Conservation (phyloP, 805 yeast species). For the Starmera quercuum region DNA sequence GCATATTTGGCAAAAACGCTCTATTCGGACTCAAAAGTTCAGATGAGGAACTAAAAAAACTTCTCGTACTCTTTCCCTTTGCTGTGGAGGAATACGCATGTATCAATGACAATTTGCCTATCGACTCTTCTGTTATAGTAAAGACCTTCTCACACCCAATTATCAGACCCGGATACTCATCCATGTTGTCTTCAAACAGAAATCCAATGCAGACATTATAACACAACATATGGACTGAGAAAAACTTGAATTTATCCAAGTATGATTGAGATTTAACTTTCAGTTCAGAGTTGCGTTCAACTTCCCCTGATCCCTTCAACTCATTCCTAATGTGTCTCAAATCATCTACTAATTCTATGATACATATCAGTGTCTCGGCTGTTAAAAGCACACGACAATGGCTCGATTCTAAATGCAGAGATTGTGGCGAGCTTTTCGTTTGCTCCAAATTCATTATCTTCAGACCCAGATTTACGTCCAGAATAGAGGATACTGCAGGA, state of each 20-base stretch:
- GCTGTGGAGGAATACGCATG: constrained; percentile 72
- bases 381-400: constrained; percentile 52
- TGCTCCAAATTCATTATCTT: constrained; percentile 33
- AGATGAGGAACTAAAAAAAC: constrained; percentile 38
- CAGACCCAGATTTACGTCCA: constrained; percentile 40
- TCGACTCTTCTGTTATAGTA: constrained; percentile 49
- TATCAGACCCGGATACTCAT: constrained; percentile 59
- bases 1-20: constrained; percentile 64
- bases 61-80: constrained; percentile 43
- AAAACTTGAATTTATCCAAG: constrained; percentile 18
- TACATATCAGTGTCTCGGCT: constrained; percentile 37
- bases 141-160: constrained; percentile 71
- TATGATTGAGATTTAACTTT: background rate
- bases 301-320: background rate
- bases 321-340: background rate
- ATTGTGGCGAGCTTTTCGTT: constrained; percentile 23
- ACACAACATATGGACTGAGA: constrained; percentile 50
- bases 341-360: constrained; percentile 29
- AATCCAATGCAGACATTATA: constrained; percentile 73
- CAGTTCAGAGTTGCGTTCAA: no score
- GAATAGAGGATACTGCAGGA: constrained; percentile 29
- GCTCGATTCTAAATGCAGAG: constrained; percentile 51
- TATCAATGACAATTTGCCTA: constrained; percentile 61
- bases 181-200: constrained; percentile 45
- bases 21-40: constrained; percentile 46